Base-by-base conservation (phyloP, 306 rosid genomes). In the Vicia faba region DNA sequence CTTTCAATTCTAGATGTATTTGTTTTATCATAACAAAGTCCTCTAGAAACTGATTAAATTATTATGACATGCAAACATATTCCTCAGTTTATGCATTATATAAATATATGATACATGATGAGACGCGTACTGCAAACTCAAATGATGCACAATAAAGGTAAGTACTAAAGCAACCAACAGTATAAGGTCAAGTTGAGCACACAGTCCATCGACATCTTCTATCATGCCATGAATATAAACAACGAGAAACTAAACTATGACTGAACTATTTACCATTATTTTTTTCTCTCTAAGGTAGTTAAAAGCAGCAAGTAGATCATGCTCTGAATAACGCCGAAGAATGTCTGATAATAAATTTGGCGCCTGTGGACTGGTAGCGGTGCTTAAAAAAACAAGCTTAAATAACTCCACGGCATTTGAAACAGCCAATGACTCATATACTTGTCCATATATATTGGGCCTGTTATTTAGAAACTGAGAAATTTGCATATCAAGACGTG, bases 351-450 rank as follows among this genome's bases (percentile, higher is more conserved):
- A 76, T 63, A 90, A 83, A 78, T 72, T 88, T 38, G 97, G 84
- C 36, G 88, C 88, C 41, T 70, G 84, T 13, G 88, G 78, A 39
- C 84, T 79, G 61, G 84, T 75, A 53, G 96, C 85, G 79, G 87
- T 86, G 80, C 95, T 88, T 69, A 90, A 72, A 72, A 93, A 93
- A 64, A 93, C 88, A 75, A 93, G 97, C 87, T 93, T 93, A 83
- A 93, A 93, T 41, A 93, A 87, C 86, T 93, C 97, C 73, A 93
- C 95, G 38, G 89, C 96, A 82, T 88, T 93, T 60, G 99, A 86
- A 79, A 93, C 78, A 64, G 99, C 96, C 86, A 93, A 76, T 48
- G 99, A 90, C 65, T 86, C 84, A 35, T 81, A 70, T 50, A 90
- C 88, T 79, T 83, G 84, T 81, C 80, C 81, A 66, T 77, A 74